These are phyloP conservation scores for Lumnitzera littorea DNA, from an alignment of 345 rosid genomes.

Conservation along the genomic window DNA sequence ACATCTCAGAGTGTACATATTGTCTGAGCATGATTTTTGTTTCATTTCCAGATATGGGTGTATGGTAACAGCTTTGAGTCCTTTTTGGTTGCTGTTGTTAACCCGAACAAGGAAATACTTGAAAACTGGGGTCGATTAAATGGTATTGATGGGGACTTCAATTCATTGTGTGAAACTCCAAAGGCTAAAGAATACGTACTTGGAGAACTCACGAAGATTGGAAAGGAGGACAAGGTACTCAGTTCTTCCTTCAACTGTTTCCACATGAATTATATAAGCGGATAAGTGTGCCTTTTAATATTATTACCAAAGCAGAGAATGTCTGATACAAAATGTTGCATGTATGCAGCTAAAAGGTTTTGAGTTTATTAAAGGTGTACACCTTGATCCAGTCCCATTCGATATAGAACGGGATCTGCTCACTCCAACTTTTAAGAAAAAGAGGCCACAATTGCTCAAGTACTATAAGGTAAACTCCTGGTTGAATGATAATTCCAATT, in stretches of 20 bases:
- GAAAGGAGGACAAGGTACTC: constrained; percentile 67
- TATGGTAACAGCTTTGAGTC: constrained; percentile 97
- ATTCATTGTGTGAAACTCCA: constrained; percentile 53
- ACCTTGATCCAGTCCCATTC: constrained; percentile 78
- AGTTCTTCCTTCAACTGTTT: not conserved
- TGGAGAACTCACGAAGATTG: constrained; percentile 64
- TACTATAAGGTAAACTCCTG: constrained; percentile 55
- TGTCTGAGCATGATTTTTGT: not conserved
- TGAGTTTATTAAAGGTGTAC: constrained; percentile 69
- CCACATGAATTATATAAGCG: not conserved
- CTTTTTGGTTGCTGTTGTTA: constrained; percentile 71
- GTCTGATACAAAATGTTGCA: not conserved
- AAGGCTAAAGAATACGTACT: constrained; percentile 58
- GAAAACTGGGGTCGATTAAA: constrained; percentile 76
- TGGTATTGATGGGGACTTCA: constrained; percentile 54
- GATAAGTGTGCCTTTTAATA: not conserved
- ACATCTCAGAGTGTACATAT: no score
- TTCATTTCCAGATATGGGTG: constrained; percentile 67
- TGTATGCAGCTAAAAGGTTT: constrained; percentile 75
- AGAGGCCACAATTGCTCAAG: constrained; percentile 84
- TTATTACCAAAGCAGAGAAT: not conserved
- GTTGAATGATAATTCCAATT: not conserved
- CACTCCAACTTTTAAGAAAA: constrained; percentile 93
- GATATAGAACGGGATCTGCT: constrained; percentile 85
- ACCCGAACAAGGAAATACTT: constrained; percentile 67